These are phyloP conservation scores for Xylariaceae sp. DNA, from an alignment of 2,329 filamentous ascomycete species.

Conservation along the genomic window DNA sequence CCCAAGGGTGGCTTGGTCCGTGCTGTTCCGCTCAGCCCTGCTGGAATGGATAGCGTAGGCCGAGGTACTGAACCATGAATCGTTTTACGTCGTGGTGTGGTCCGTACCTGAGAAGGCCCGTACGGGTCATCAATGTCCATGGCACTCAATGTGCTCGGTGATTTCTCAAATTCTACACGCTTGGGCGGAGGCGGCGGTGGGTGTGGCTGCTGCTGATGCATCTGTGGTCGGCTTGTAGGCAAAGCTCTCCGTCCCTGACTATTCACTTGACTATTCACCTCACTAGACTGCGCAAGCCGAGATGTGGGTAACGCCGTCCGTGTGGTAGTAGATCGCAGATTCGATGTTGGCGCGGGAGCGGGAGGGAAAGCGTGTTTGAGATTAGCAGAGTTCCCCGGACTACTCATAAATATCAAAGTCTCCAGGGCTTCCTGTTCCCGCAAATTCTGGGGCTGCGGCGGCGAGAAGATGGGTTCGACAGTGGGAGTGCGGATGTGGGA, in stretches of 20 bases:
- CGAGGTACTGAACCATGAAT: conserved; percentile 35
- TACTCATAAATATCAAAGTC: conserved; percentile 75
- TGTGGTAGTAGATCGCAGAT: conserved; percentile 26
- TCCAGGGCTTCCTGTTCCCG: conserved; percentile 79
- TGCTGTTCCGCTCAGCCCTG: conserved; percentile 40
- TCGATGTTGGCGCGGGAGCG: conserved; percentile 35
- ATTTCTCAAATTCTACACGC: conserved; percentile 45
- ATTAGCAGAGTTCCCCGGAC: conserved; percentile 64
- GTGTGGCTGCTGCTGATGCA: conserved; percentile 21
- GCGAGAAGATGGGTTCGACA: conserved; percentile 56
- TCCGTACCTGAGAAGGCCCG: conserved; percentile 34
- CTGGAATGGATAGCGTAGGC: conserved; percentile 42
- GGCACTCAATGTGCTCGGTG: conserved; percentile 38
- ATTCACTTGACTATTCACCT: conserved; percentile 25
- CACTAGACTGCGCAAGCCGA: conserved; percentile 25
- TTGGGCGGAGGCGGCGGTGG: conserved; percentile 26
- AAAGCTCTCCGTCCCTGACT: conserved; percentile 46
- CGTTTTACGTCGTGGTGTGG: conserved; percentile 41
- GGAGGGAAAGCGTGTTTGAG: conserved; percentile 51
- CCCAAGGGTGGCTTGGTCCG: conserved; percentile 40
- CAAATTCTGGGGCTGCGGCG: conserved; percentile 63
- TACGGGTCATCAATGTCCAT: conserved; percentile 45
- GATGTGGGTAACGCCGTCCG: conserved; percentile 44
- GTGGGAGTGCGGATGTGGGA: conserved; percentile 35
- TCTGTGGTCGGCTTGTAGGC: conserved; percentile 43